A percentile compares a stretch with the other conserved stretches of the same genome.
These are phyloP conservation scores for Brettanomyces nanus DNA, from an alignment of 805 yeast species.

Conservation along the genomic window DNA sequence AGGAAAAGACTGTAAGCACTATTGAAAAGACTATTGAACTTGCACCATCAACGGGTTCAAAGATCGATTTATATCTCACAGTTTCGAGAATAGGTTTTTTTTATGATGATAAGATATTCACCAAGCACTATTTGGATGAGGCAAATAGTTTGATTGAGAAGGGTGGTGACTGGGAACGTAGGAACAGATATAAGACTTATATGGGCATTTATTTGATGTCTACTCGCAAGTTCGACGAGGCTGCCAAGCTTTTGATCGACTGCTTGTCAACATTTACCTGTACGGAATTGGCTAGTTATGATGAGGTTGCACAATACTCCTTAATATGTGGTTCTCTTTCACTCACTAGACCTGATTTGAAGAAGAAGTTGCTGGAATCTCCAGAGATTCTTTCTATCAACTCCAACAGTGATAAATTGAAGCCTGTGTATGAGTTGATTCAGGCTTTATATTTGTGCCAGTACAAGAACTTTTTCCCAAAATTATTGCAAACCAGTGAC, in stretches of 20 bases:
- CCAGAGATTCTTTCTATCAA: slow-evolving; percentile 84
- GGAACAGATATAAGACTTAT: slow-evolving; percentile 90
- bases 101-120: slow-evolving; percentile 65
- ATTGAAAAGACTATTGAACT: slow-evolving; percentile 66
- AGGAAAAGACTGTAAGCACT: slow-evolving; percentile 55
- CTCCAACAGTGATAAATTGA: slow-evolving; percentile 61
- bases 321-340: slow-evolving; percentile 81
- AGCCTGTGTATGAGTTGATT: slow-evolving; percentile 75
- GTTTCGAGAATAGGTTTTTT: slow-evolving; percentile 86
- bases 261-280: slow-evolving; percentile 93
- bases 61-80: slow-evolving; percentile 79
- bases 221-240: slow-evolving; percentile 78
- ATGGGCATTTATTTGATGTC: slow-evolving; percentile 78
- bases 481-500: slow-evolving; percentile 70
- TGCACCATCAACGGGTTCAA: slow-evolving; percentile 81
- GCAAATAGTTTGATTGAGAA: slow-evolving; percentile 74
- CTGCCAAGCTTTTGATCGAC: slow-evolving; percentile 79
- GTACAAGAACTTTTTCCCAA: slow-evolving; percentile 70
- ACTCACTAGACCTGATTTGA: slow-evolving; percentile 76
- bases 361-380: slow-evolving; percentile 78
- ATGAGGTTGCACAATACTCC: slow-evolving; percentile 82
- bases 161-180: slow-evolving; percentile 99
- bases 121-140: slow-evolving; percentile 65
- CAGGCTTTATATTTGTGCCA: slow-evolving; percentile 86
- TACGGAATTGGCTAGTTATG: slow-evolving; percentile 81